Evolutionary conservation across 768 basidiomycete species (phyloP), one percentile per base, ranked within the genome.

Genomic region (Jaapia argillacea): DNA sequence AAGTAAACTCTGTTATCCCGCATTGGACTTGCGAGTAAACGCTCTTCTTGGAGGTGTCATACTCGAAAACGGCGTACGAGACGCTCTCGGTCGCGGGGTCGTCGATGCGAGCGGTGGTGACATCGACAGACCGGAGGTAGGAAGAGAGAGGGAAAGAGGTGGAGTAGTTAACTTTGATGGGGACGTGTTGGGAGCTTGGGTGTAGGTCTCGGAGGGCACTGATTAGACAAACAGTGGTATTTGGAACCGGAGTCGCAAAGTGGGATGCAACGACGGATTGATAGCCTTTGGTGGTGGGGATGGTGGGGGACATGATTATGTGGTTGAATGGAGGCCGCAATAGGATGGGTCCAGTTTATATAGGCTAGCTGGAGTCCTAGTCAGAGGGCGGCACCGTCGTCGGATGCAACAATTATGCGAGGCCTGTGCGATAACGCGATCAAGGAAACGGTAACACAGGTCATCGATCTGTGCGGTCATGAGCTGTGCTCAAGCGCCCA

Each of bases 151-250:
- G 45, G 22, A 46, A 46, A 4, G 6, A 4, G 27, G 14, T 5
- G 4, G 35, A 22, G 23, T n/a, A 13, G 7, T 18, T 27, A 14
- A 33, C 25, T 14, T 33, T 14, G n/a, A 40, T 28, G 4, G 45
- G 28, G 13, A 46, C 14, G 25, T 42, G 26, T 20, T 46, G 45
- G 23, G 24, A 40, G 23, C 5, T 21, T 16, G 44, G 44, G 22
- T 39, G 39, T 4, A 20, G 6, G 14, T 23, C 38, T 36, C 47
- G 46, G 27, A 50, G 42, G 18, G 40, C 23, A 24, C 35, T 43
- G 36, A 50, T 47, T 24, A 50, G 36, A 21, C 39, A 46, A 43
- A 50, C 42, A 14, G 46, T 41, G 13, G 48, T 45, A 25, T 41
- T 24, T 12, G 45, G 31, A 1, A 50, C 21, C 6, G 48, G 35